Evolutionary conservation across 768 basidiomycete genomes (phyloP), one percentile per base, ranked within the genome.

Genomic region (Lanmaoa pseudosensibilis): DNA sequence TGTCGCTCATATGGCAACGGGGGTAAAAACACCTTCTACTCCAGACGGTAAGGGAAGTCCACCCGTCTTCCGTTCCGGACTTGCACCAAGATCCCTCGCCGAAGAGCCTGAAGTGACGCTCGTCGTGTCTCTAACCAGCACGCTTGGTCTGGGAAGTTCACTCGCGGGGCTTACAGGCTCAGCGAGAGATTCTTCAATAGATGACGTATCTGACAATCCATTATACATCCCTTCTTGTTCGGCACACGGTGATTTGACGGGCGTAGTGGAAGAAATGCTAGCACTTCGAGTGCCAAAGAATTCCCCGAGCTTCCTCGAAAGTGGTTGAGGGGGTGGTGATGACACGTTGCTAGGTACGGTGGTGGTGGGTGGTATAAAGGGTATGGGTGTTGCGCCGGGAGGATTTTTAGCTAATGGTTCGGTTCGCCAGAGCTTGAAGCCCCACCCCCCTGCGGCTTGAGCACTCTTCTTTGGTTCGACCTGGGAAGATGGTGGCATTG

Each of bases 351-450:
- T 45, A 49, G 74, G 58, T 39, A 65, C 59, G 19, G 60, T 46
- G 23, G 60, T 46, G 23, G 58, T 47, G 12, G 63, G 33, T 32
- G 60, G 54, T 21, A 63, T 60, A 33, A 71, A 65, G 27, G 73
- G 63, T 48, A 68, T 60, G 12, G 71, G 65, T 5, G 71, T 67
- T 25, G 72, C 54, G 18, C 73, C 65, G 0, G 67, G 50, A 2
- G 68, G 56, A 32, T 9, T 59, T 57, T 63, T 77, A 36, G 68
- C 64, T 36, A 65, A 45, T 13, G 75, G 65, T 21, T 78, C 75
- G 5, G 75, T 74, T 58, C 78, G 78, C 87, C 87, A 90, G 46
- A 90, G 74, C 65, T 85, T 89, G 71, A 90, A 88, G 11, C 83
- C 83, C 86, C 87, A 88, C 34, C 82, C 78, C 18, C 76, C 74